Conservation (phyloP, 1,284 basidiomycete species). For the Xerocomus amazonicus region DNA sequence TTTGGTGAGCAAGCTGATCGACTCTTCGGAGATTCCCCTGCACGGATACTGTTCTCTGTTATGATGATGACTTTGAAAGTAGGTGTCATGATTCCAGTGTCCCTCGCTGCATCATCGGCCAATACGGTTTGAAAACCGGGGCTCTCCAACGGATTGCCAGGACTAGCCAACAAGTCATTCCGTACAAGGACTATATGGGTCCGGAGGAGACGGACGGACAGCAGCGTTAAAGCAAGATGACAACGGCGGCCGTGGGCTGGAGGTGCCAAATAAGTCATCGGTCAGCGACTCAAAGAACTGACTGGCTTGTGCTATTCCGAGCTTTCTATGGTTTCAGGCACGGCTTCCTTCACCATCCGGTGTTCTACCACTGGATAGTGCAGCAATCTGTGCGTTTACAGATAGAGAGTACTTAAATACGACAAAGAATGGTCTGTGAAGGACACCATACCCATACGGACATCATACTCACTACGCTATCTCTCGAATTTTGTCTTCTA, state of each 20-base stretch:
- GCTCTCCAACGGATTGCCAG: constrained; percentile 6
- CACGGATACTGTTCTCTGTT: constrained; percentile 2
- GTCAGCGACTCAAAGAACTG: background rate
- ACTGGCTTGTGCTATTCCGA: background rate
- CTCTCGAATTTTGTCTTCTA: background rate
- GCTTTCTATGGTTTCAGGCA: constrained; percentile 5
- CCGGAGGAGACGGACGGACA: background rate
- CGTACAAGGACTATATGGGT: background rate
- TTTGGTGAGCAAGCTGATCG: background rate
- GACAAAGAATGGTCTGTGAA: background rate
- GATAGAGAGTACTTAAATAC: constrained; percentile 26
- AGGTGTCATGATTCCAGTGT: constrained; percentile 5
- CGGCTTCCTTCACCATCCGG: constrained; percentile 3
- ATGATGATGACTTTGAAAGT: background rate
- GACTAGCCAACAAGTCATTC: background rate
- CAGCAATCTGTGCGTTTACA: constrained; percentile 5
- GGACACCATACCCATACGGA: constrained; percentile 1
- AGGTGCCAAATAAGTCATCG: constrained; percentile 17
- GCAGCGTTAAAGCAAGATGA: background rate
- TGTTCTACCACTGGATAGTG: constrained; percentile 1
- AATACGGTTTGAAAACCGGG: constrained; percentile 23
- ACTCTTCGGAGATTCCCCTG: constrained; percentile 1
- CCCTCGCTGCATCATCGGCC: constrained; percentile 1
- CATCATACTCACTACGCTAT: background rate
- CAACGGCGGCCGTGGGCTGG: background rate